Base-by-base conservation (phyloP, 805 yeast genomes). In the Yarrowia porcina region DNA sequence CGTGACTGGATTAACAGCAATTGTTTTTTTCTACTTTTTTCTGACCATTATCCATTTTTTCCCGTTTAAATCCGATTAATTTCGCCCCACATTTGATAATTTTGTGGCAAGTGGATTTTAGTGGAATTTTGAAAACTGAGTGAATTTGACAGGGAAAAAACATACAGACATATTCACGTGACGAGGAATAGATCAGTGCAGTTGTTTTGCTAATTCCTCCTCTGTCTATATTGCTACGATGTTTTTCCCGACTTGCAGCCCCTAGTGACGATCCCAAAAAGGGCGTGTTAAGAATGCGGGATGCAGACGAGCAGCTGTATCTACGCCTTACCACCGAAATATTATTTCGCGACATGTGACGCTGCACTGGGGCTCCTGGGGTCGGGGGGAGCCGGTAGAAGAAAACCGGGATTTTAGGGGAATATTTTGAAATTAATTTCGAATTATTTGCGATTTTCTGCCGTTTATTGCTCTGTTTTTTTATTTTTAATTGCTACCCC, bases 231-330 rank as follows among this genome's bases (percentile, higher is more conserved):
- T n/a, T n/a, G 13, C 25, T 11, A 20, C 15, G 6, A 17, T n/a
- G n/a, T 10, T 3, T 1, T 20, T 21, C 10, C 7, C 11, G n/a
- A n/a, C n/a, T 3, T 6, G 11, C 11, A 41, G 23, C 33, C 49
- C 49, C 49, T 42, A 27, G n/a, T 42, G 49, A 32, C 9, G 49
- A 42, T 42, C 49, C 20, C 28, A 25, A 18, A 12, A 38, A 21
- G 49, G 49, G 33, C 49, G 49, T 42, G 33, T n/a, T 17, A 42
- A 23, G 33, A 42, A 42, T 42, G 49, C 49, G 49, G 10, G 21
- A 42, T 42, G 49, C 49, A 42, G 17, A 32, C 21, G 11, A 18
- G 15, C 42, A 38, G 42, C 45, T 21, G 45, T 21, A 13, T 13
- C 17, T 3, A 13, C 25, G 42, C 25, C n/a, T 11, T 10, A 2